Conservation (phyloP, 1,284 basidiomycete genomes). For the Ustilago vetiveriae region DNA sequence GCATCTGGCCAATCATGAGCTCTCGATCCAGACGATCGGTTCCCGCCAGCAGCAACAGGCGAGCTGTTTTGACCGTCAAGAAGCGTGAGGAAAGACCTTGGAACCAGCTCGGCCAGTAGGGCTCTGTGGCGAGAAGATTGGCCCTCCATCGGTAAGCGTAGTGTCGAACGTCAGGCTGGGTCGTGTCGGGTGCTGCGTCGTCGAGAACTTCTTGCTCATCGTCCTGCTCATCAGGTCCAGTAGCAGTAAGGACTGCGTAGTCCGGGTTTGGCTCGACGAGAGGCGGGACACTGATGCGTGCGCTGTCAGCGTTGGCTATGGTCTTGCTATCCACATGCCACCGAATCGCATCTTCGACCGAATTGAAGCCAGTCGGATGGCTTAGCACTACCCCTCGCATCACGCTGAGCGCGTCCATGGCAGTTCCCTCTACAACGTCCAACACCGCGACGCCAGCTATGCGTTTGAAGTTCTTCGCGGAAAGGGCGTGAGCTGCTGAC, state of each 20-base stretch:
- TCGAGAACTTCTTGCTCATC: conserved; percentile 26
- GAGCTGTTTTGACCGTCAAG: conserved; percentile 78
- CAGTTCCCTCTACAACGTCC: conserved; percentile 98
- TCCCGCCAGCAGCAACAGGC: conserved; percentile 88
- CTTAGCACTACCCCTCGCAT: conserved; percentile 89
- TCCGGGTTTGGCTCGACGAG: conserved; percentile 47
- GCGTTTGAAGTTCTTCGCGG: conserved; percentile 16
- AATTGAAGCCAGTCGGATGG: conserved; percentile 84
- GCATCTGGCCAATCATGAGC: conserved; percentile 98
- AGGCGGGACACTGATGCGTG: conserved; percentile 61
- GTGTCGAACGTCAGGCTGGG: neutral
- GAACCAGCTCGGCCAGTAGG: conserved; percentile 96
- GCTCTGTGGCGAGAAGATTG: conserved; percentile 82
- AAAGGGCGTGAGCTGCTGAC: conserved; percentile 48
- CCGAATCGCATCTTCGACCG: conserved; percentile 83
- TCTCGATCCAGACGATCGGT: conserved; percentile 90
- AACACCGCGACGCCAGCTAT: conserved; percentile 86
- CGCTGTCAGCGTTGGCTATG: conserved; percentile 61
- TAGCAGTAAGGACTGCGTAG: neutral
- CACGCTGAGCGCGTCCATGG: conserved; percentile 85
- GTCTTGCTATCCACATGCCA: conserved; percentile 80
- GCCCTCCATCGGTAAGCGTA: conserved; percentile 77
- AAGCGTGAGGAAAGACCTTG: conserved; percentile 81
- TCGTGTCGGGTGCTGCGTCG: neutral
- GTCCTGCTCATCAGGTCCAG: conserved; percentile 1